A percentile compares a stretch with the other conserved stretches of the same genome.
phyloP scores from a whole-genome alignment of 140 eudicot genomes.

The Flaveria floridana region DNA sequence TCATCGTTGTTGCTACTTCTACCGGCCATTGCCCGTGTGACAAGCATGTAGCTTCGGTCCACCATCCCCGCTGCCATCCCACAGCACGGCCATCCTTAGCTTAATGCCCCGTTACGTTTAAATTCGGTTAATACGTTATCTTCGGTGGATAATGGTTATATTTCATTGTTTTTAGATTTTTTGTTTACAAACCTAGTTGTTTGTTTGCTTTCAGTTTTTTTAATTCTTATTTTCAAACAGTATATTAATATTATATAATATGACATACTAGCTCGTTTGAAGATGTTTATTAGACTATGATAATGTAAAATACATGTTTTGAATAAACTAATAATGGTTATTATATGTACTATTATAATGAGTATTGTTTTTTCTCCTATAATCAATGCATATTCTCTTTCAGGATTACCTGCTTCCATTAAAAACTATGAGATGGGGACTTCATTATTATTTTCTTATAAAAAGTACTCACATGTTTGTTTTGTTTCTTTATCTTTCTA shows the following conservation, averaged over 20 bases:
- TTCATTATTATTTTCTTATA: not conserved
- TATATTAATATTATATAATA: too few species aligned
- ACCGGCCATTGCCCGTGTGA: too few species aligned
- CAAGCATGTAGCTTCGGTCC: too few species aligned
- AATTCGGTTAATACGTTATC: too few species aligned
- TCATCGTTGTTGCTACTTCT: too few species aligned
- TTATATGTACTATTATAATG: not conserved
- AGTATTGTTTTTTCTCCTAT: not conserved
- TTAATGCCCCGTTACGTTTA: too few species aligned
- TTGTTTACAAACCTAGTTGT: not conserved
- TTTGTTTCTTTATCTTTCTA: too few species aligned
- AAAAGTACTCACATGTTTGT: too few species aligned
- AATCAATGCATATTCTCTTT: conserved; percentile 1
- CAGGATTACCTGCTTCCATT: not conserved
- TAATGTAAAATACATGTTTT: not conserved
- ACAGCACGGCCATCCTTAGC: too few species aligned
- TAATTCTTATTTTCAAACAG: too few species aligned
- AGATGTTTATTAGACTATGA: not conserved
- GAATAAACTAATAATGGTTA: not conserved
- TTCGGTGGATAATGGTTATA: too few species aligned
- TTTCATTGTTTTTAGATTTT: not conserved
- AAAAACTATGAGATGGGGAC: not conserved
- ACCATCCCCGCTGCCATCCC: too few species aligned
- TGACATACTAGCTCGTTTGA: not conserved
- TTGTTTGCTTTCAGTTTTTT: not conserved